These are phyloP conservation scores for Rubroboletus pulcherrimus DNA, from an alignment of 768 basidiomycete genomes.

Conservation along the genomic window DNA sequence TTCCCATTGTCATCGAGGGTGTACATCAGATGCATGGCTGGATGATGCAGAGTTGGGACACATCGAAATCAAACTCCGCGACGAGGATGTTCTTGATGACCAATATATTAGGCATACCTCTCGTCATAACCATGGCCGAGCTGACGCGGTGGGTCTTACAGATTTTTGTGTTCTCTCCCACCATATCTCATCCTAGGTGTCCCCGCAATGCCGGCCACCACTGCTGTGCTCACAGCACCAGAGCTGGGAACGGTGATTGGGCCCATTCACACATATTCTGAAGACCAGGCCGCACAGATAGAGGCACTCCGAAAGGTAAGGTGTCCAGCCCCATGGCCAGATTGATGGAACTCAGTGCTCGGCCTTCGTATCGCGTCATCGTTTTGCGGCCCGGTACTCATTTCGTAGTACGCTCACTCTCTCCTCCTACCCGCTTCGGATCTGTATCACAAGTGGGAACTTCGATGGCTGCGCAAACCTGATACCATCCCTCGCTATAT, in stretches of 20 bases:
- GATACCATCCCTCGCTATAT: slow-evolving; percentile 72
- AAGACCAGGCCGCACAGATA: slow-evolving; percentile 58
- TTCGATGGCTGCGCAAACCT: slow-evolving; percentile 65
- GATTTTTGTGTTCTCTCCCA: neutral
- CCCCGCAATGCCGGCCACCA: slow-evolving; percentile 38
- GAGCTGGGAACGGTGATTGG: slow-evolving; percentile 47
- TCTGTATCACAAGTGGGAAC: slow-evolving; percentile 73
- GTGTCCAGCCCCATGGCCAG: neutral
- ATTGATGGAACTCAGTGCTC: neutral
- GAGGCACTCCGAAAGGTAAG: slow-evolving; percentile 59
- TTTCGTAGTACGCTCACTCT: slow-evolving; percentile 59
- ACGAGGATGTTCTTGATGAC: neutral
- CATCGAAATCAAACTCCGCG: slow-evolving; percentile 16
- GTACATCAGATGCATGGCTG: slow-evolving; percentile 96
- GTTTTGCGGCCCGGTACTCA: neutral
- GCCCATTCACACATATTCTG: slow-evolving; percentile 58
- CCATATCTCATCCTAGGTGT: neutral
- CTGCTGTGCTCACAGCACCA: slow-evolving; percentile 53
- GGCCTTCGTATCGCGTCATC: neutral
- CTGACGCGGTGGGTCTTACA: neutral
- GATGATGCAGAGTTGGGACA: neutral
- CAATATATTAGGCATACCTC: neutral
- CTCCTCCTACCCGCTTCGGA: slow-evolving; percentile 63
- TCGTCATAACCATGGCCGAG: neutral
- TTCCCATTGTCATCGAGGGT: slow-evolving; percentile 70